phyloP scores from a whole-genome alignment of 2,329 filamentous ascomycete genomes.

The Exserohilum rostratum region DNA sequence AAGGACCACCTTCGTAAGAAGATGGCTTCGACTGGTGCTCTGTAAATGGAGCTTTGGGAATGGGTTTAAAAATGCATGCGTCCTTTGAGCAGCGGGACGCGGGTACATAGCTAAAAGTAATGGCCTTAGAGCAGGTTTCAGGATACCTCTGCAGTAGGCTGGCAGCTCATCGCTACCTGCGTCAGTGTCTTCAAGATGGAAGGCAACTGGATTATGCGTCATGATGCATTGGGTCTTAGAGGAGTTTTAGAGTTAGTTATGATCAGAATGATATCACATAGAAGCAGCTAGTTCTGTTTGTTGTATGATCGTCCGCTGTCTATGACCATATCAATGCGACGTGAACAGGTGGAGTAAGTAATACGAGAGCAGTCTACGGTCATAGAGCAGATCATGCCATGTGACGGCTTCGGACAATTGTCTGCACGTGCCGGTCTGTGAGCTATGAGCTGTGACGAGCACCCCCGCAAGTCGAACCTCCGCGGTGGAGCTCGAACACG shows the following conservation, averaged over 20 bases:
- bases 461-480: constrained; percentile 27
- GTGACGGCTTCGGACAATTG: background rate
- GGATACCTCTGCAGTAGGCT: constrained; percentile 41
- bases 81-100: constrained; percentile 33
- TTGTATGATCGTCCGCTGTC: no score
- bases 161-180: constrained; percentile 44
- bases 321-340: no score
- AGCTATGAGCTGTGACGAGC: constrained; percentile 29
- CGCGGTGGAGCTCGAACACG: constrained; percentile 14
- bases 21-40: constrained; percentile 88
- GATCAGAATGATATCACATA: constrained; percentile 45
- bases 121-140: constrained; percentile 38
- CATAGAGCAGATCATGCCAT: no score
- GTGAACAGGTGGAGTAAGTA: no score
- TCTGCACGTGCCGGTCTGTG: constrained; percentile 21
- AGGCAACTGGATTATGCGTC: constrained; percentile 45
- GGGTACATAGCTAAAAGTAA: constrained; percentile 37
- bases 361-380: no score
- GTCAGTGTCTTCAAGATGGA: constrained; percentile 39
- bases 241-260: constrained; percentile 47
- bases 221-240: constrained; percentile 49
- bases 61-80: constrained; percentile 34
- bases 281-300: constrained; percentile 14
- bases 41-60: constrained; percentile 59
- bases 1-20: constrained; percentile 99